These are phyloP conservation scores for Rosa multiflora DNA, from an alignment of 306 rosid genomes.

Conservation along the genomic window DNA sequence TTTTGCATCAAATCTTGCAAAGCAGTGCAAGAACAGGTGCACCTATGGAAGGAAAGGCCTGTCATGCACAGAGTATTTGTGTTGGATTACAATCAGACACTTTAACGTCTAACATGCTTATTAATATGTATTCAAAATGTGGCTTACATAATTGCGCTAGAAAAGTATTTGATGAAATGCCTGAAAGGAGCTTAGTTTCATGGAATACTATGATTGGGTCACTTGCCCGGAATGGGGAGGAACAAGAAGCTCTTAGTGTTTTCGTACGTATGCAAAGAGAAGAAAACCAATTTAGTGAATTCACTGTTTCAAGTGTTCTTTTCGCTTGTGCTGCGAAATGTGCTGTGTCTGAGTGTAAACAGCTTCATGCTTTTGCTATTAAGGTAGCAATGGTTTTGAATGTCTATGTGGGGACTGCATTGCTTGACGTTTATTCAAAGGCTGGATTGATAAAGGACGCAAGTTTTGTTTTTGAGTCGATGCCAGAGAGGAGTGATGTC, in stretches of 20 bases:
- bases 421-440: constrained; percentile 76
- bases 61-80: constrained; percentile 61
- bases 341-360: constrained; percentile 60
- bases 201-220: constrained; percentile 88
- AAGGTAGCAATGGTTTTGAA: constrained; percentile 66
- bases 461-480: constrained; percentile 48
- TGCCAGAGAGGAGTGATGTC: constrained; percentile 66
- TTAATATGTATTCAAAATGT: constrained; percentile 74
- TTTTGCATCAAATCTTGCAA: constrained; percentile 56
- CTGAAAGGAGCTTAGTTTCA: constrained; percentile 63
- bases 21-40: constrained; percentile 49
- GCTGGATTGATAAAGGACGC: constrained; percentile 67
- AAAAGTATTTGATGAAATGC: constrained; percentile 61
- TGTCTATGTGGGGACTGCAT: constrained; percentile 78
- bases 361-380: constrained; percentile 68
- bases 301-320: constrained; percentile 80
- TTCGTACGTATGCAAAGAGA: constrained; percentile 67
- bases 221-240: constrained; percentile 53
- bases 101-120: constrained; percentile 69
- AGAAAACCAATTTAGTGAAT: constrained; percentile 59
- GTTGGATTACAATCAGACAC: constrained; percentile 50
- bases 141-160: constrained; percentile 49
- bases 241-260: constrained; percentile 57
- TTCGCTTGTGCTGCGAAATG: constrained; percentile 67
- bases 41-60: constrained; percentile 50